Base-by-base conservation (phyloP, 2,329 filamentous ascomycete genomes). In the Alternaria alternata region DNA sequence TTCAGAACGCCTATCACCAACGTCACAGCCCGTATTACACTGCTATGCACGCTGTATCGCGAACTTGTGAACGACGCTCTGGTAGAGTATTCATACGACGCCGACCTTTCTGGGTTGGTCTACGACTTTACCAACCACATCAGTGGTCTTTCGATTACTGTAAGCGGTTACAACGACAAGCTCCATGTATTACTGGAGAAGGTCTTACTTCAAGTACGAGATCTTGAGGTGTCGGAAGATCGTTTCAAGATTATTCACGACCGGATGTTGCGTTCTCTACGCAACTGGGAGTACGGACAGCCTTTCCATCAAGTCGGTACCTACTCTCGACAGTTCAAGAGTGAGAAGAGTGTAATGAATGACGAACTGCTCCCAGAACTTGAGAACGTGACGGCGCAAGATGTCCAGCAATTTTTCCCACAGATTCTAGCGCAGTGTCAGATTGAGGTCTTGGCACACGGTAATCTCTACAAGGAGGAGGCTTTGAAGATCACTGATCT, bases 161-260 rank as follows among this genome's bases (percentile, higher is more conserved):
- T 98, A 4, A 89, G 88, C 28, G 95, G 95, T 0, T 99, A 98
- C 81, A 99, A 97, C 69, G 95, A 99, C 79, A 99, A 99, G 82
- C 88, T 99, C 72, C 84, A 91, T 0, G 93, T 97, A 0, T 85
- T 99, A 24, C 80, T 99, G 47, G 93, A 98, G 75, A 95, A 97
- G 75, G 92, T 98, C 4, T 82, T 97, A 26, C 81, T 88, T 12
- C 93, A 91, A 9, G 91, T 97, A 85, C 88, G 92, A 51, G 91
- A 97, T 70, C 83, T 98, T 5, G 88, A 93, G 38, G 86, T 98
- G 67, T 90, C 89, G 63, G 86, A 92, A n/a, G 93, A 96, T 57
- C 88, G 95, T 2, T 99, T 98, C 74, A 87, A 91, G 49, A 93
- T 98, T 68, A 88, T 97, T 78, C 96, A 96, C 76, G 95, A 99